These are phyloP conservation scores for Exophiala calicioides DNA, from an alignment of 2,329 filamentous ascomycete species.

Conservation along the genomic window DNA sequence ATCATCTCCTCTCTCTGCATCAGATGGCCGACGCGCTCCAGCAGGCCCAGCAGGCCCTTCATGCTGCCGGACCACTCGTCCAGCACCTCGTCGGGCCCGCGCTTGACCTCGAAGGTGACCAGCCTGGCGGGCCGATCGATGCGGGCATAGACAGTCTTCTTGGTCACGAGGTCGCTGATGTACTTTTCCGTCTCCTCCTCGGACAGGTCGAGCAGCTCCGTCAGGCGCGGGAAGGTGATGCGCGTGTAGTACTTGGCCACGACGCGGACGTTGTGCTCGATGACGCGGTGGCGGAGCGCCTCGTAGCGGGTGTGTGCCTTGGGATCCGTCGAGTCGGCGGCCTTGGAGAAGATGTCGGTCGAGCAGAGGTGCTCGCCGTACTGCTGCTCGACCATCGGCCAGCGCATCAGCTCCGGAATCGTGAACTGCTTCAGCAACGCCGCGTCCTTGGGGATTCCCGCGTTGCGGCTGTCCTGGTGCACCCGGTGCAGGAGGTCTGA, in stretches of 20 bases:
- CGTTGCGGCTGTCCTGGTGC: slow-evolving; percentile 78
- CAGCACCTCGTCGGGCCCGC: slow-evolving; percentile 91
- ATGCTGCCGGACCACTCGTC: slow-evolving; percentile 99
- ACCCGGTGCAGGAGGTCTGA: slow-evolving; percentile 95
- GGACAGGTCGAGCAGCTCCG: slow-evolving; percentile 83
- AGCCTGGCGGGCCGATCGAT: slow-evolving; percentile 92
- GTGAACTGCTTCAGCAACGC: slow-evolving; percentile 93
- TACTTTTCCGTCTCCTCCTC: slow-evolving; percentile 99
- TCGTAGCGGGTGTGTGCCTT: slow-evolving; percentile 87
- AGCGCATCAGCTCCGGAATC: slow-evolving; percentile 94
- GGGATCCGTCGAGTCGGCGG: slow-evolving; percentile 66
- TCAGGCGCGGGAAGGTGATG: slow-evolving; percentile 88
- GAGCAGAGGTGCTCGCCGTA: slow-evolving; percentile 85
- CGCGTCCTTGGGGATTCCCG: slow-evolving; percentile 74
- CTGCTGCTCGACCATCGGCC: slow-evolving; percentile 86
- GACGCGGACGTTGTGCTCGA: slow-evolving; percentile 97
- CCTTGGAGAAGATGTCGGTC: slow-evolving; percentile 84
- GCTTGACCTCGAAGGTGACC: slow-evolving; percentile 91
- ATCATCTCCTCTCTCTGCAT: slow-evolving; percentile 99
- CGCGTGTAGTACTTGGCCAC: slow-evolving; percentile 98
- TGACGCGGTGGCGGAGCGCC: slow-evolving; percentile 94
- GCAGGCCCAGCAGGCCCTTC: slow-evolving; percentile 81
- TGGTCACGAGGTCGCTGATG: slow-evolving; percentile 93
- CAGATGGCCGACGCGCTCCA: slow-evolving; percentile 93
- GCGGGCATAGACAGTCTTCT: slow-evolving; percentile 96